These are phyloP conservation scores for Saccharomyces paradoxus DNA, from an alignment of 805 yeast genomes.

Conservation along the genomic window DNA sequence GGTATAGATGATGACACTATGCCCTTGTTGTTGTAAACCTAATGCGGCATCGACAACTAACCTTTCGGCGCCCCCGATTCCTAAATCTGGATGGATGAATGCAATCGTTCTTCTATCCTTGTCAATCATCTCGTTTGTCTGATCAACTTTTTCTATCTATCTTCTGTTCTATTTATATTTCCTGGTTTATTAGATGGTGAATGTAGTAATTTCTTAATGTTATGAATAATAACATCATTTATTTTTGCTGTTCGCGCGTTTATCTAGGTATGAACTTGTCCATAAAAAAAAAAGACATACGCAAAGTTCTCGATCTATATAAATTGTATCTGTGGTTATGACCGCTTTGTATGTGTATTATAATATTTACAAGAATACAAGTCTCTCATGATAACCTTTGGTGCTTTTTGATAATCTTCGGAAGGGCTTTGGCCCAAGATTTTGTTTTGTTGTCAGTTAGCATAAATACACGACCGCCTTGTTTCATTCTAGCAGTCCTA, in stretches of 20 bases:
- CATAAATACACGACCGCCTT: conserved; percentile 78
- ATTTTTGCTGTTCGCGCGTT: neutral
- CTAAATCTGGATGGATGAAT: conserved; percentile 90
- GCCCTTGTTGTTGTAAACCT: conserved; percentile 63
- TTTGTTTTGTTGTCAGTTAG: conserved; percentile 61
- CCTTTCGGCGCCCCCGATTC: conserved; percentile 97
- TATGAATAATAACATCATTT: neutral
- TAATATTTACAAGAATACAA: neutral
- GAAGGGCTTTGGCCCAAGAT: conserved; percentile 76
- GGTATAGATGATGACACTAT: conserved; percentile 64
- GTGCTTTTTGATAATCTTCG: conserved; percentile 53
- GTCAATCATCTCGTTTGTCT: neutral
- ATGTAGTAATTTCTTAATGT: neutral
- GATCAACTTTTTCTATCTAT: neutral
- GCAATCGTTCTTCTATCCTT: conserved; percentile 48
- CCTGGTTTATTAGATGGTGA: neutral
- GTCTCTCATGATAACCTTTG: conserved; percentile 25
- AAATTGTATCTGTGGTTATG: neutral
- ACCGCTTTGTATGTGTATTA: neutral
- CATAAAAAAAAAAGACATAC: neutral
- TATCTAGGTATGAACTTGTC: neutral
- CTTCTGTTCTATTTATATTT: too few relatives aligned
- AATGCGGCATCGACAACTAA: conserved; percentile 93
- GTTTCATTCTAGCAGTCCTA: conserved; percentile 88
- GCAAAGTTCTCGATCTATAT: neutral